These are phyloP conservation scores for Entamoeba histolytica DNA, from an alignment of 208 protist genomes.

Conservation along the genomic window DNA sequence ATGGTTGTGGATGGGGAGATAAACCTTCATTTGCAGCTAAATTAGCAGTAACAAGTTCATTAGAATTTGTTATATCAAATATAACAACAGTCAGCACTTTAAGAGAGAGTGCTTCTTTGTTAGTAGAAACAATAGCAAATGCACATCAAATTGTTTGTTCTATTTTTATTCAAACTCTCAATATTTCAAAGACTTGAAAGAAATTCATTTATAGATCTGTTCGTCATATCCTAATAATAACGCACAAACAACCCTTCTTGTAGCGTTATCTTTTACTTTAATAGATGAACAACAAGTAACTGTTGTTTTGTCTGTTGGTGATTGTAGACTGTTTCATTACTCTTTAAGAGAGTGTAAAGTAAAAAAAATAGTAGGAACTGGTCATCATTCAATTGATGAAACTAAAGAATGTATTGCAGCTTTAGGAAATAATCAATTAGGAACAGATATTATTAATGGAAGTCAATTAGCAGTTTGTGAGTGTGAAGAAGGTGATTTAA, in stretches of 20 bases:
- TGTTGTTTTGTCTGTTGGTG: background rate
- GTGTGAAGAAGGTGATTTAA: background rate
- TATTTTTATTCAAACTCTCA: too few relatives aligned
- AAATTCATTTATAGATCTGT: too few relatives aligned
- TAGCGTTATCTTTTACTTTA: background rate
- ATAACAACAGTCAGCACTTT: too few relatives aligned
- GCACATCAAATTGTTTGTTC: too few relatives aligned
- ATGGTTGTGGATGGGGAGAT: background rate
- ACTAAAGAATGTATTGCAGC: background rate
- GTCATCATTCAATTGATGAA: background rate
- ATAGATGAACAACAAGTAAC: background rate
- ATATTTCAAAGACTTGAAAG: too few relatives aligned
- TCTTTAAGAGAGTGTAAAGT: background rate
- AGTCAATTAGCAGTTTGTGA: background rate
- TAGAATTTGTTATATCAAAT: too few relatives aligned
- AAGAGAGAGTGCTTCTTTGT: too few relatives aligned
- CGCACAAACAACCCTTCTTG: background rate
- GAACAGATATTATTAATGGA: background rate
- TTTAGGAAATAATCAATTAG: background rate
- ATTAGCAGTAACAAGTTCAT: background rate
- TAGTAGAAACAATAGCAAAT: too few relatives aligned
- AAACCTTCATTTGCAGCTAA: background rate
- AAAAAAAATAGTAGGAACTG: background rate
- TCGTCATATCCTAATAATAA: too few relatives aligned
- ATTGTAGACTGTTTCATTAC: background rate